Evolutionary conservation across 2,329 filamentous ascomycete species (phyloP).

Genomic region (Colletotrichum sp.): DNA sequence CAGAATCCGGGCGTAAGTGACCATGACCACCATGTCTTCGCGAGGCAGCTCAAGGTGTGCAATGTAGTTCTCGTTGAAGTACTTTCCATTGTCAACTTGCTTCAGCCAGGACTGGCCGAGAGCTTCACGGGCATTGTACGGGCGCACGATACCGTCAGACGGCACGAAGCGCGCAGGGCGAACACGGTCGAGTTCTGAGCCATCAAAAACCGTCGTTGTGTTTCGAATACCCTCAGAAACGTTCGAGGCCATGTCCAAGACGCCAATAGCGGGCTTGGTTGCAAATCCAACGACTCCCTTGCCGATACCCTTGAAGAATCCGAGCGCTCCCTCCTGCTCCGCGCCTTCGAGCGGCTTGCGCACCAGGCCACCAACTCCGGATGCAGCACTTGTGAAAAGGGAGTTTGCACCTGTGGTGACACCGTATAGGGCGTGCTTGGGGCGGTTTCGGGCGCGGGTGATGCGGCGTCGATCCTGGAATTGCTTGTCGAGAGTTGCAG

Average conservation of each 20-base stretch:
- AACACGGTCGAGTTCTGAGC: conserved; percentile 90
- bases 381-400: conserved; percentile 89
- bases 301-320: conserved; percentile 97
- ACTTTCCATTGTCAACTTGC: conserved; percentile 95
- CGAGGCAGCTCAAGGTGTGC: conserved; percentile 91
- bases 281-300: conserved; percentile 94
- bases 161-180: conserved; percentile 93
- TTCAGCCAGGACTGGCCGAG: conserved; percentile 99
- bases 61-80: conserved; percentile 97
- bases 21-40: conserved; percentile 87
- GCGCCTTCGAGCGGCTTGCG: conserved; percentile 94
- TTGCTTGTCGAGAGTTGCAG: conserved; percentile 96
- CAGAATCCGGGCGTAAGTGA: conserved; percentile 88
- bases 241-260: conserved; percentile 96
- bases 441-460: conserved; percentile 88
- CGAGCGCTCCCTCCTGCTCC: conserved; percentile 90
- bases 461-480: conserved; percentile 97
- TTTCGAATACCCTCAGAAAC: conserved; percentile 97
- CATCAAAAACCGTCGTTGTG: conserved; percentile 97
- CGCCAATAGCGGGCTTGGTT: conserved; percentile 95
- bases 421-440: conserved; percentile 96
- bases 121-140: conserved; percentile 93
- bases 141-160: conserved; percentile 89
- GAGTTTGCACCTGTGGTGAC: conserved; percentile 96
- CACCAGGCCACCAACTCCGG: conserved; percentile 90